Conservation (phyloP, 2,329 filamentous ascomycete species). For the Waltergamsia citrina region DNA sequence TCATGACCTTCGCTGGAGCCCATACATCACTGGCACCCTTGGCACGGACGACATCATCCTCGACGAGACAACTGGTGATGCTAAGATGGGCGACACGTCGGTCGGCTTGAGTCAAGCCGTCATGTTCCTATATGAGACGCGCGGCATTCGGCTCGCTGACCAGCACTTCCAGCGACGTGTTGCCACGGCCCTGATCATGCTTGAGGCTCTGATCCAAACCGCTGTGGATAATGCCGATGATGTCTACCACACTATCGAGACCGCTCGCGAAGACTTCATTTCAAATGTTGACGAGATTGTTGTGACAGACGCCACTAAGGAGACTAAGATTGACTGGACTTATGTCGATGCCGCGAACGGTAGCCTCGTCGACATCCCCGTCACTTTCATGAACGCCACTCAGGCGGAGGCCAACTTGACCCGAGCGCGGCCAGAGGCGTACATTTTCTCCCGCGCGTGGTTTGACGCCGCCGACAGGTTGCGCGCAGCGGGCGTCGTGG, state of each 20-base stretch:
- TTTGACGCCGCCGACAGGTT: slow-evolving; percentile 14
- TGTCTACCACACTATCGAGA: slow-evolving; percentile 14
- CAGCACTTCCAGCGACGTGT: slow-evolving; percentile 20
- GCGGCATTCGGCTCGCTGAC: slow-evolving; percentile 17
- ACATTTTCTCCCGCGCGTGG: slow-evolving; percentile 18
- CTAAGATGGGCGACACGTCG: slow-evolving; percentile 18
- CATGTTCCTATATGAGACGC: slow-evolving; percentile 18
- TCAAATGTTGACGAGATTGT: slow-evolving; percentile 14
- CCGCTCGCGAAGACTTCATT: slow-evolving; percentile 15
- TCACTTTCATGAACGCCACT: slow-evolving; percentile 18
- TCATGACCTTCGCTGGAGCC: slow-evolving; percentile 15
- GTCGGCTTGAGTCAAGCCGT: slow-evolving; percentile 17
- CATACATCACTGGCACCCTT: slow-evolving; percentile 13
- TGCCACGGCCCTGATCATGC: slow-evolving; percentile 15
- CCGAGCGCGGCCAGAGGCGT: slow-evolving; percentile 16
- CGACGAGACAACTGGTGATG: slow-evolving; percentile 16
- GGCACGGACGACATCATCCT: slow-evolving; percentile 9
- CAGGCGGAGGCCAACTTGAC: slow-evolving; percentile 16
- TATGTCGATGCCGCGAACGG: slow-evolving; percentile 17
- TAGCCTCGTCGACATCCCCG: slow-evolving; percentile 13
- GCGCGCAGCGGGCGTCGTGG: slow-evolving; percentile 11
- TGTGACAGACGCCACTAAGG: slow-evolving; percentile 14
- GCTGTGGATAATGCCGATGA: slow-evolving; percentile 15
- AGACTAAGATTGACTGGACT: slow-evolving; percentile 10
- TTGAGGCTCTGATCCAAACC: slow-evolving; percentile 16